Base-by-base conservation (phyloP, 192 early-diverging fungal genomes). In the Backusella liffmaniae region DNA sequence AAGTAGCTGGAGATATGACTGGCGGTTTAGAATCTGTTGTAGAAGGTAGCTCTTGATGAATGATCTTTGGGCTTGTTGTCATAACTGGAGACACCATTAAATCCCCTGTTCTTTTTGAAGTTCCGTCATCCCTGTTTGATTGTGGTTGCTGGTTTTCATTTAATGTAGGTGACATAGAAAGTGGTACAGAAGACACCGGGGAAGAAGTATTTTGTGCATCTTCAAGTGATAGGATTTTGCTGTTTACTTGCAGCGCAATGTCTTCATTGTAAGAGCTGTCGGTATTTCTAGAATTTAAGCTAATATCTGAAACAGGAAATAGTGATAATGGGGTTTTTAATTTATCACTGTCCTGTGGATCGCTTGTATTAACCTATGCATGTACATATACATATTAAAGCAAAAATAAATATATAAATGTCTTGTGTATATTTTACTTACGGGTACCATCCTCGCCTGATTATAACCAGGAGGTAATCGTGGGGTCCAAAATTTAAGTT, bases 391-490 rank as follows among this genome's bases (percentile, higher is more conserved):
- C 23, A 23, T 56, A 9, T 56, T 56, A 21, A 56, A 56, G 2
- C 53, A 44, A 16, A 44, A 5, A 44, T 49, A 49, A 49, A 49
- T 6, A 49, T 62, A 62, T 62, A 12, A 29, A 62, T 26, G n/a
- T 62, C 21, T 62, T 29, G 10, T 59, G 1, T 62, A 4, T 62
- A 26, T 15, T 8, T 34, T 21, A 59, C 56, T 70, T 70, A 70
- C 66, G 16, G 66, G n/a, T 8, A 70, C 26, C 10, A 70, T 36
- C 5, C 36, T 30, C 1, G 35, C 9, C 29, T 16, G 41, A 2
- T 67, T 32, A 21, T 67, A 67, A 3, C 67, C 75, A 7, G 75
- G 75, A 46, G 75, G 65, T 12, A 76, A 32, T 36, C 67, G 42
- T 30, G 18, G 5, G 26, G 34, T 69, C 75, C 75, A 76, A 62